Conservation (phyloP, 2,329 filamentous ascomycete genomes). For the Trichoderma citrinoviride region DNA sequence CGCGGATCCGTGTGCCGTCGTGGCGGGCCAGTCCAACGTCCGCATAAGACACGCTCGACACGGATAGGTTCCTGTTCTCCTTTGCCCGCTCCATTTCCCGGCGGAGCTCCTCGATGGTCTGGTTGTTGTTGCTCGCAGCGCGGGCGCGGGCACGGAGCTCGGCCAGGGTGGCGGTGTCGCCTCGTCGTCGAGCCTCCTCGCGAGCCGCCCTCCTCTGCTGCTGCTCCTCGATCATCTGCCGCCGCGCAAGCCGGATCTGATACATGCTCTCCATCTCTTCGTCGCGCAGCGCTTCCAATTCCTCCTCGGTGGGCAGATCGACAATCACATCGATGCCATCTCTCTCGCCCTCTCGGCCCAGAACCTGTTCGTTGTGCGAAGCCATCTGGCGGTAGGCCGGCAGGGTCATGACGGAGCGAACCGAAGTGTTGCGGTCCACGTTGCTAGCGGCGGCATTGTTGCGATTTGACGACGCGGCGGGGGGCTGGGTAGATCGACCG, state of each 20-base stretch:
- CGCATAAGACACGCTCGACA: slow-evolving; percentile 74
- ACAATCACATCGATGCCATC: slow-evolving; percentile 88
- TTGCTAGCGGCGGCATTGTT: slow-evolving; percentile 34
- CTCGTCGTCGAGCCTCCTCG: slow-evolving; percentile 67
- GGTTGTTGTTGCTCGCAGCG: slow-evolving; percentile 42
- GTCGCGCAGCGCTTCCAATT: slow-evolving; percentile 75
- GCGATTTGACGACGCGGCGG: slow-evolving; percentile 1
- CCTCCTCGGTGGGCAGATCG: slow-evolving; percentile 76
- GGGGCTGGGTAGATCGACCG: neutral
- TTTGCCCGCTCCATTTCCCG: slow-evolving; percentile 55
- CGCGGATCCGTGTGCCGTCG: slow-evolving; percentile 72
- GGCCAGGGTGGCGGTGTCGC: slow-evolving; percentile 68
- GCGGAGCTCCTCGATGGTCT: slow-evolving; percentile 59
- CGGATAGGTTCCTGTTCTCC: slow-evolving; percentile 61
- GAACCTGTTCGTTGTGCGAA: slow-evolving; percentile 72
- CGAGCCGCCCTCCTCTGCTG: slow-evolving; percentile 70
- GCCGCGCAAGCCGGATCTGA: slow-evolving; percentile 77
- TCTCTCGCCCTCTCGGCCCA: slow-evolving; percentile 86
- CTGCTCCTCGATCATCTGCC: slow-evolving; percentile 71
- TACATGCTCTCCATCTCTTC: slow-evolving; percentile 92
- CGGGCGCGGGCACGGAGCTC: slow-evolving; percentile 60
- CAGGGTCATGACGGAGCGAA: slow-evolving; percentile 91
- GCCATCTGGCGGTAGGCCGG: slow-evolving; percentile 77
- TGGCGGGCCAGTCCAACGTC: slow-evolving; percentile 73
- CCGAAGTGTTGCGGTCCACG: slow-evolving; percentile 78